Base-by-base conservation (phyloP, 2,329 filamentous ascomycete genomes). In the Penicillium sp. region DNA sequence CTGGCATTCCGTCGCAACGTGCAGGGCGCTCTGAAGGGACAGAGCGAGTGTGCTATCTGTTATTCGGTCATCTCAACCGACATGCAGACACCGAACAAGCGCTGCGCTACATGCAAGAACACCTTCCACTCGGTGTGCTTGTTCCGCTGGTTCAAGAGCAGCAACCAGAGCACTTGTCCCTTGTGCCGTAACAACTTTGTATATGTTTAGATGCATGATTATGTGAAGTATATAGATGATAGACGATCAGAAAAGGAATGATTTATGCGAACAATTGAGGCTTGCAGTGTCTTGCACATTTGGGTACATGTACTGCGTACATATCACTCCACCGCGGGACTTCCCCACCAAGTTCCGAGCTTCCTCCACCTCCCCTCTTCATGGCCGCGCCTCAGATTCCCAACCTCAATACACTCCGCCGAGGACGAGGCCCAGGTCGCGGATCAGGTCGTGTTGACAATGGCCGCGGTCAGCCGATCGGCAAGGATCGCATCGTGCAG, bases 121-220 rank as follows among this genome's bases (percentile, higher is more conserved):
- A 74, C 87, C 43, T 98, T 97, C 75, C 93, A 98, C 69, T 80
- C 85, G 1, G 80, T 81, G 2, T 98, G 93, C 71, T 70, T 98
- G 70, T 95, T 89, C 74, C 90, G 91, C 71, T 98, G 93, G 93
- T 97, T 98, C 75, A 87, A 88, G 76, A 91, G 79, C 59, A 95
- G 89, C 66, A 94, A 88, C 68, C 85, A 88, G 62, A 93, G 87
- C 61, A 91, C 86, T 40, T 98, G 93, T 69, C 93, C 93, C 39
- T 74, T 98, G 54, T 98, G 93, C 70, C 79, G 93, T 59, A 95
- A 94, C 66, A 84, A 86, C 18, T 96, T 96, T 66, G 79, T 79
- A 55, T 82, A 81, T 68, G 54, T 77, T 56, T 66, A 49, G 31
- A 14, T 27, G 32, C 35, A 28, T 51, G 40, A 40, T 5, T 6